Base-by-base conservation (phyloP, 768 basidiomycete genomes). In the Tylopilus felleus region DNA sequence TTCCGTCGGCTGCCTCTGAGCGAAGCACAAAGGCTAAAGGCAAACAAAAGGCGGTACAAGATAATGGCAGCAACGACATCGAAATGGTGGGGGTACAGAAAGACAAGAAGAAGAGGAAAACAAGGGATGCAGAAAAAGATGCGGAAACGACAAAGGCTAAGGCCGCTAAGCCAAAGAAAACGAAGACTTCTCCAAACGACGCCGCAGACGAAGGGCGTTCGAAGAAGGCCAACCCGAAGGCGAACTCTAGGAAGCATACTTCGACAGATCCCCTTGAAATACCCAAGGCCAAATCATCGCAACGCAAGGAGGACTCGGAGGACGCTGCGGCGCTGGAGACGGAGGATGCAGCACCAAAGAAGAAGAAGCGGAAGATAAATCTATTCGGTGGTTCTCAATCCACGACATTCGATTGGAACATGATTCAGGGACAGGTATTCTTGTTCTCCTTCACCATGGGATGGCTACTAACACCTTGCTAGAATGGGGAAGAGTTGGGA, bases 291-390 rank as follows among this genome's bases (percentile, higher is more conserved):
- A 64, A 64, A 45, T 16, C 57, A 40, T 51, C 52, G 10, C 61
- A 54, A 22, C 6, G 42, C 29, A 58, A 52, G 23, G 62, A 60
- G 0, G 62, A 53, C 19, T 51, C 47, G 1, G 70, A 66, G 28
- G 63, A 59, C 2, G 31, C 43, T 7, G 42, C 27, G 13, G 59
- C 51, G 16, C 63, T 16, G 27, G 68, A 63, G 22, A 49, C 65
- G 22, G 70, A 67, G 23, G 70, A 67, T 47, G 60, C 36, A 7
- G 71, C 54, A 9, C 78, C 71, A 16, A 84, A 81, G 71, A 86
- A 85, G 74, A 88, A 86, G 71, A 86, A 82, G 62, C 79, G 85
- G 57, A 87, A 83, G 70, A 81, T 89, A 50, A 82, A 83, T 55
- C 59, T 86, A n/a, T 85, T 85, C 61, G 72, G 74, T 6, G 50